phyloP scores from a whole-genome alignment of 1,284 basidiomycete genomes.

The Trametes versicolor region DNA sequence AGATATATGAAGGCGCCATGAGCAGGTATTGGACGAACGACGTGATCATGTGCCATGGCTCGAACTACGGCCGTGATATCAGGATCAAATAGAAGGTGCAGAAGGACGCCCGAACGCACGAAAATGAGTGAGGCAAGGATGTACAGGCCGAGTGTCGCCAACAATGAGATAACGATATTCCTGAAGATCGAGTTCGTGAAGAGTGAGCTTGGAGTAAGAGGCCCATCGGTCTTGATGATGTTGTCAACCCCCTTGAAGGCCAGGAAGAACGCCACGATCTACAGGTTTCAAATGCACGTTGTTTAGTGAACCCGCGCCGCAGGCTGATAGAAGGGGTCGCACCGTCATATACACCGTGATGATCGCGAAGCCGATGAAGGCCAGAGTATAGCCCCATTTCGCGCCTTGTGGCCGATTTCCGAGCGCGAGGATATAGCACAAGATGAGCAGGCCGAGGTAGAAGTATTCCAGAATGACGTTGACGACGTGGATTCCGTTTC shows the following conservation, averaged over 20 bases:
- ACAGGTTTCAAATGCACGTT: conserved; percentile 27
- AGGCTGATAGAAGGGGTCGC: conserved; percentile 40
- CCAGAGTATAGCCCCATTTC: conserved; percentile 83
- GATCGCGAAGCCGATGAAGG: conserved; percentile 87
- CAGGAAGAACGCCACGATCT: conserved; percentile 83
- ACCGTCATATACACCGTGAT: conserved; percentile 95
- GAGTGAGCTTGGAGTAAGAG: conserved; percentile 62
- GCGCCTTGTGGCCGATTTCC: conserved; percentile 94
- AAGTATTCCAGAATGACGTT: conserved; percentile 88
- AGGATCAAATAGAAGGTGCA: conserved; percentile 5
- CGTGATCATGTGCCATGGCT: conserved; percentile 94
- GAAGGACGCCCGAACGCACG: conserved; percentile 58
- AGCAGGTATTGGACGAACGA: conserved; percentile 95
- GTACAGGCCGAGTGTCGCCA: conserved; percentile 90
- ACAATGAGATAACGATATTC: conserved; percentile 85
- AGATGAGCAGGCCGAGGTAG: conserved; percentile 87
- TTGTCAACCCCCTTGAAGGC: conserved; percentile 82
- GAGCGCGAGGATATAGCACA: conserved; percentile 91
- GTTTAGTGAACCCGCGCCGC: conserved; percentile 2
- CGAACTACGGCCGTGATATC: conserved; percentile 60
- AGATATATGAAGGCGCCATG: conserved; percentile 93
- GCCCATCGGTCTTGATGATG: conserved; percentile 57
- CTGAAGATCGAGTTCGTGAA: conserved; percentile 85
- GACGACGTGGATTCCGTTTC: conserved; percentile 70
- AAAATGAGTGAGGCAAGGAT: conserved; percentile 83